These are phyloP conservation scores for Penicillium freii DNA, from an alignment of 2,329 filamentous ascomycete genomes.

Conservation along the genomic window DNA sequence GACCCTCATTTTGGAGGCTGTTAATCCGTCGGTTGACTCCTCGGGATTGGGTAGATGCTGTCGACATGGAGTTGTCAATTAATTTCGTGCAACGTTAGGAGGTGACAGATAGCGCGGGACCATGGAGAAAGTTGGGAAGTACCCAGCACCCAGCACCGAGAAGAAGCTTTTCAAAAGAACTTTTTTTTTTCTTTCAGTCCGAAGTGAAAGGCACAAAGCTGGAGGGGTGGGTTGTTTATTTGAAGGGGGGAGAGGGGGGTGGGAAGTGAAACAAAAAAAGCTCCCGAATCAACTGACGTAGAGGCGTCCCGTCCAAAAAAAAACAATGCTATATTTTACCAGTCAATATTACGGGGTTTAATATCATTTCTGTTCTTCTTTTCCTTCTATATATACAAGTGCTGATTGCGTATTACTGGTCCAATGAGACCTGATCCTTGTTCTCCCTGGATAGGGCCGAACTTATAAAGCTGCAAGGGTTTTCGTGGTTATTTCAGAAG, in stretches of 20 bases:
- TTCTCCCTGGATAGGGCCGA: neutral
- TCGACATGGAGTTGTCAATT: conserved; percentile 45
- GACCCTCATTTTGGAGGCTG: conserved; percentile 46
- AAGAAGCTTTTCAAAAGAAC: neutral
- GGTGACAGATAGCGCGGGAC: conserved; percentile 31
- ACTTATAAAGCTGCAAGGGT: conserved; percentile 1
- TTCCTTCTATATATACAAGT: neutral
- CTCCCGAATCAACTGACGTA: conserved; percentile 25
- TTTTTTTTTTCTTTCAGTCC: neutral
- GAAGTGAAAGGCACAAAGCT: conserved; percentile 6
- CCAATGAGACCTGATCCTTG: neutral
- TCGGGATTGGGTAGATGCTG: conserved; percentile 46
- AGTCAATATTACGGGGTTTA: neutral
- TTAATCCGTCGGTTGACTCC: conserved; percentile 48
- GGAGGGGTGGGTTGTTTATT: conserved; percentile 15
- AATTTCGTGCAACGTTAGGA: conserved; percentile 24
- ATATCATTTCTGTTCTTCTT: neutral
- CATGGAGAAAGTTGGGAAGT: conserved; percentile 32
- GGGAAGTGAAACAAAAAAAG: conserved; percentile 23
- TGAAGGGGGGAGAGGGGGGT: conserved; percentile 13
- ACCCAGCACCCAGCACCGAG: conserved; percentile 25
- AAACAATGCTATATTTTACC: conserved; percentile 9
- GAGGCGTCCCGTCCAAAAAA: conserved; percentile 21
- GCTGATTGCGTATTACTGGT: neutral
- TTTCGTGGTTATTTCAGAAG: neutral